Base-by-base conservation (phyloP, 1,284 basidiomycete species). In the Malassezia caprae region DNA sequence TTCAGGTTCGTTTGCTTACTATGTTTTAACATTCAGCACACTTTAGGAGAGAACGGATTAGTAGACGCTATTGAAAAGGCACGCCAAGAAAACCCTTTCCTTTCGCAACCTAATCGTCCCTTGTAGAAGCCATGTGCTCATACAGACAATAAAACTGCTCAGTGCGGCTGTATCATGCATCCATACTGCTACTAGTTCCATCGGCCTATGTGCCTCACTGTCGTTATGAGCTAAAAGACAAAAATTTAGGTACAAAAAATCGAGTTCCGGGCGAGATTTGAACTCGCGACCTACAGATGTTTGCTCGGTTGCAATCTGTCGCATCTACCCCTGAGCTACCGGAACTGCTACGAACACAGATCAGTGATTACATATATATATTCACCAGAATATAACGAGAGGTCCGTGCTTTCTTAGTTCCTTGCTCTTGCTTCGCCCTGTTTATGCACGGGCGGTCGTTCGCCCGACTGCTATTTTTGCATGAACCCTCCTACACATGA, bases 11-110 rank as follows among this genome's bases (percentile, higher is more conserved):
- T 73, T 7, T 19, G 5, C n/a, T 27, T 39, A 21, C 39, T 4
- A 8, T 56, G 6, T 45, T 45, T 31, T 24, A 26, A 13, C 41
- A n/a, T 26, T 12, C 70, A 93, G 90, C 83, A 80, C 76, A 88
- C 88, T 0, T 84, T 94, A 31, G 83, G 82, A 56, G 82, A 84
- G 21, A 87, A 85, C 66, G 84, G 85, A 5, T 78, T 94, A 19
- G 84, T 84, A 21, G 80, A 81, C 2, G 77, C 93, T 48, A 79
- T 94, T 7, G 79, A 84, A 43, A 85, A 88, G 73, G 88, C 90
- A 4, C 79, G 87, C 26, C 51, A 55, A 27, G 63, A 70, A 59
- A 73, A 74, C 49, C 70, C 71, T 1, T 73, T 74, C 48, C 69
- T 67, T 19, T 65, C 65, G 27, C 68, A 71, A 19, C 60, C 65